Base-by-base conservation (phyloP, 306 rosid species). In the Vigna nakashimae region DNA sequence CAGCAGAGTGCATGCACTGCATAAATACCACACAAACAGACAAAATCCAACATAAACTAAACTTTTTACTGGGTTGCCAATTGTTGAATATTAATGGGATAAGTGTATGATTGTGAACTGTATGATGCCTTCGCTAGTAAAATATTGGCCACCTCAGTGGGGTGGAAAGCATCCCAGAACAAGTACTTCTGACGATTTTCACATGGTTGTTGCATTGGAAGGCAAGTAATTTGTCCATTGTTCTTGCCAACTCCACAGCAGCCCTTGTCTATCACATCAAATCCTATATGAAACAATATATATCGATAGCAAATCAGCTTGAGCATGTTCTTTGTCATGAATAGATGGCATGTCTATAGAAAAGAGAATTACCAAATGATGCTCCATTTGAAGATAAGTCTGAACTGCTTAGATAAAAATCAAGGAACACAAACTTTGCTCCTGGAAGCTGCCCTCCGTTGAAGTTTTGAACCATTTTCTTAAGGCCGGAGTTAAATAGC, bases 111-210 rank as follows among this genome's bases (percentile, higher is more conserved):
- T 52, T 71, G 76, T 66, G 92, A 83, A 55, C 20, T 77, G 72
- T 81, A 91, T 1, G 93, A 46, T 16, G 86, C 80, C 80, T 82
- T 86, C 20, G 93, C 98, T 7, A 91, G 53, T 12, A 84, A 55
- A 26, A 86, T 78, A 75, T 95, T 95, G 17, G 98, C 98, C 40
- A 48, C 8, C 55, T 92, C 98, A 5, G 98, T 92, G 2, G 98
- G 97, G 82, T 95, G 97, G 66, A 95, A 95, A 12, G 99, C 92
- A 79, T 91, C 99, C 99, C 96, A 95, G 53, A 91, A 95, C 77
- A 92, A 79, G 88, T 95, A 88, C 65, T 90, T 88, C 1, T 40
- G 68, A 2, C 96, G 97, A 76, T 92, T 84, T 22, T 38, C 20
- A 53, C 98, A 95, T 20, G 97, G 82, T 56, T 83, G 82, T 66